Evolutionary conservation across 1,284 basidiomycete species (phyloP).

Genomic region (Apiotrichum akiyoshidainum): DNA sequence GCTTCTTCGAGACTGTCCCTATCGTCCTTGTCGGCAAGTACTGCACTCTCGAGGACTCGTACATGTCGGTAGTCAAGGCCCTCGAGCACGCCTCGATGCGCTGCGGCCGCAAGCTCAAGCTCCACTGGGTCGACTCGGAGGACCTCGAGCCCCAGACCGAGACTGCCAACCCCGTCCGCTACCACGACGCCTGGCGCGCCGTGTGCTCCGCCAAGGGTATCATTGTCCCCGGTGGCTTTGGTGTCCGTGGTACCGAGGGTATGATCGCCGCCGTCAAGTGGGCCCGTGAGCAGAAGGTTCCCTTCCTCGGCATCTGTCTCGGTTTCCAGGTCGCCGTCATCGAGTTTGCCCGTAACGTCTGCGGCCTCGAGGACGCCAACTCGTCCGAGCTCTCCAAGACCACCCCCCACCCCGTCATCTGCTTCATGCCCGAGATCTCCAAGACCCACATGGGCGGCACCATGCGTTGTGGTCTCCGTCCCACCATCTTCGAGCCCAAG

Average conservation of each 20-base stretch:
- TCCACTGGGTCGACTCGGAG: constrained; percentile 98
- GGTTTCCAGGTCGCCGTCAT: constrained; percentile 97
- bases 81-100: constrained; percentile 95
- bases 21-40: constrained; percentile 98
- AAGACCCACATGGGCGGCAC: constrained; percentile 98
- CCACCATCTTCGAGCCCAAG: constrained; percentile 76
- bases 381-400: constrained; percentile 74
- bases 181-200: constrained; percentile 93
- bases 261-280: constrained; percentile 97
- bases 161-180: constrained; percentile 74
- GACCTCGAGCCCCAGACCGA: constrained; percentile 81
- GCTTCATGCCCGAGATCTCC: constrained; percentile 99
- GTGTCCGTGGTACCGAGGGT: constrained; percentile 87
- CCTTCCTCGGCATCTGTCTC: constrained; percentile 94
- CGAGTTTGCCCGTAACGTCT: constrained; percentile 88
- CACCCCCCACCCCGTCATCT: constrained; percentile 68
- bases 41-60: constrained; percentile 94
- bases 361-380: constrained; percentile 74
- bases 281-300: constrained; percentile 90
- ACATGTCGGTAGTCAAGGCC: constrained; percentile 97
- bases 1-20: constrained; percentile 83
- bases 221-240: constrained; percentile 94
- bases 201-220: constrained; percentile 92
- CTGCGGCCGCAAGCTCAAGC: constrained; percentile 74
- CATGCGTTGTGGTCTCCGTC: constrained; percentile 92